Base-by-base conservation (phyloP, 1,284 basidiomycete genomes). In the Pholiota adiposa region DNA sequence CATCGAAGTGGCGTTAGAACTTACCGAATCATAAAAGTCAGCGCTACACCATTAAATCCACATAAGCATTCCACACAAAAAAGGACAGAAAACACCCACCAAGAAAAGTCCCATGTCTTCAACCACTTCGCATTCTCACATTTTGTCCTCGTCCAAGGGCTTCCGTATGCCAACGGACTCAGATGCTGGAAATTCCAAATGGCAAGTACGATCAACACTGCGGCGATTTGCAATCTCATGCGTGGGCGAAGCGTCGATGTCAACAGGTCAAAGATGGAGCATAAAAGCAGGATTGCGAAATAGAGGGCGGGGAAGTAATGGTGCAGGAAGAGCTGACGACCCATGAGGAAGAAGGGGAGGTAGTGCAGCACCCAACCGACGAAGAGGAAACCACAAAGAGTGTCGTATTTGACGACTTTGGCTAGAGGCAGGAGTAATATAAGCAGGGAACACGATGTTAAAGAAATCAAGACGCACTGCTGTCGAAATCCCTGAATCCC, bases 231-330 rank as follows among this genome's bases (percentile, higher is more conserved):
- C 29, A 97, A 75, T 9, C 96, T 83, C 21, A 92, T 76, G 23
- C 87, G 82, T 0, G 94, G 93, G 16, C 90, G 83, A 8, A 98
- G 77, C 0, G 84, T 83, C 29, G 90, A 90, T 0, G 96, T 98
- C 36, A 87, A 74, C 43, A 95, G 83, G 73, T 99, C 97, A 69
- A 98, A 98, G 1, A 93, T 81, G 1, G 82, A 83, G 55, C 90
- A 91, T 29, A 84, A 82, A 25, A 96, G 79, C 8, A 99, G 83
- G 65, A 98, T 88, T 19, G 94, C 89, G 71, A 96, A 98, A 75
- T 97, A 99, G 14, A 99, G 82, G 0, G 97, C 94, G 0, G 96
- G 96, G 74, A 98, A 90, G 74, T 98, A 98, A 77, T 98, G 96
- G 73, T 98, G 96, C 27, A 98, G 75, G 85, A 98, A 98, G 48